These are phyloP conservation scores for Kondoa subrosea DNA, from an alignment of 768 basidiomycete genomes.

Conservation along the genomic window DNA sequence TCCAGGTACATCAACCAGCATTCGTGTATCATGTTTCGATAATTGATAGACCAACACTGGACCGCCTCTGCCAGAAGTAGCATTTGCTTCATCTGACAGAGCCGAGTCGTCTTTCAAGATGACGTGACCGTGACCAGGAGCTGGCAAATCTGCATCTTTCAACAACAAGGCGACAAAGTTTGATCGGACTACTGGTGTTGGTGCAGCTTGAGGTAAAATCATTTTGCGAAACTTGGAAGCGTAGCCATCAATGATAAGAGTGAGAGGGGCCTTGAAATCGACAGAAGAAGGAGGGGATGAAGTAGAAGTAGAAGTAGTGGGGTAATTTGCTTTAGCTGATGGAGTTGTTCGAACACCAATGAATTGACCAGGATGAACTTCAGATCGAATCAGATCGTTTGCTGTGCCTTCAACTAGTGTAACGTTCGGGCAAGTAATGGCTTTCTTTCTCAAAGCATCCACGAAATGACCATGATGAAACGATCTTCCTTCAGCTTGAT, in stretches of 20 bases:
- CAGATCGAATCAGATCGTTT: slow-evolving; percentile 49
- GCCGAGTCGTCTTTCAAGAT: slow-evolving; percentile 21
- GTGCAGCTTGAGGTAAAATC: slow-evolving; percentile 43
- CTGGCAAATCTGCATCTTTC: slow-evolving; percentile 45
- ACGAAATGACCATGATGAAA: slow-evolving; percentile 93
- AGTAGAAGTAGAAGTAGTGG: slow-evolving; percentile 29
- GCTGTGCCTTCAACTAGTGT: slow-evolving; percentile 73
- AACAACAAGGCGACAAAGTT: slow-evolving; percentile 76
- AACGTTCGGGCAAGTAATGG: slow-evolving; percentile 45
- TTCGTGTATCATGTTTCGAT: slow-evolving; percentile 65
- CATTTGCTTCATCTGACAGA: slow-evolving; percentile 3
- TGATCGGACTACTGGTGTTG: slow-evolving; percentile 36
- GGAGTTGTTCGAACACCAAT: slow-evolving; percentile 51
- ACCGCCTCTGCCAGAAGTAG: slow-evolving; percentile 38
- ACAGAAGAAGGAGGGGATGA: background rate
- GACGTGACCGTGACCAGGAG: slow-evolving; percentile 33
- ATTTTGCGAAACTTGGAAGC: slow-evolving; percentile 65
- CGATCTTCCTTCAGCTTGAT: slow-evolving; percentile 51
- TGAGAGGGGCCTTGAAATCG: slow-evolving; percentile 53
- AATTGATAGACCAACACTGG: slow-evolving; percentile 91
- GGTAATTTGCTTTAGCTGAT: slow-evolving; percentile 31
- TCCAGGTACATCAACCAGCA: slow-evolving; percentile 74
- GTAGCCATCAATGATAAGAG: slow-evolving; percentile 83
- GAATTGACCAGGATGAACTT: slow-evolving; percentile 40
- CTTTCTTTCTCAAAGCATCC: slow-evolving; percentile 54